Evolutionary conservation across 768 basidiomycete genomes (phyloP), one percentile per base, ranked within the genome.

Genomic region (Dendrothele bispora): DNA sequence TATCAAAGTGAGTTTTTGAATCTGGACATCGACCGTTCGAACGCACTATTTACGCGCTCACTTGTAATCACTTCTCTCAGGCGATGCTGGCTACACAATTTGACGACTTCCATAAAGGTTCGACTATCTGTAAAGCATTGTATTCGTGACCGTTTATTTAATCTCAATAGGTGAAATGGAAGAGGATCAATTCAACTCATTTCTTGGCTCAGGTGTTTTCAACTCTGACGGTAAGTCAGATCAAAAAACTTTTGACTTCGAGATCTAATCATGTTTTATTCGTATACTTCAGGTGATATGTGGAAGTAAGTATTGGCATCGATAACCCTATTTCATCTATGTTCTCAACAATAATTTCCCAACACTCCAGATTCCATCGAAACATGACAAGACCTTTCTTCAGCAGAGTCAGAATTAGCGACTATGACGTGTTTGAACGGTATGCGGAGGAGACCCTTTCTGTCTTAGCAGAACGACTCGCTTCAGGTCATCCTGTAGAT

Each of bases 311-410:
- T 35, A 65, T 52, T 20, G n/a, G n/a, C n/a, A n/a, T n/a, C n/a
- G n/a, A n/a, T n/a, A n/a, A n/a, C n/a, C n/a, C n/a, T 34, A 34
- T 6, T 20, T n/a, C 8, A 15, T 8, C 41, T 15, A 25, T 11
- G 1, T 4, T 8, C n/a, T 30, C n/a, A 4, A 34, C 7, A 21
- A 32, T 17, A 26, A 17, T 29, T n/a, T 28, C 14, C 21, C 1
- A 15, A 14, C 6, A 34, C 6, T 21, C 0, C 43, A 80, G 79
- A 54, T 79, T 82, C 59, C 81, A 83, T 52, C 77, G 82, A 12
- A 57, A 70, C 0, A 80, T 83, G 66, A 77, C 79, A 0, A 74
- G 83, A 2, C 83, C 83, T 0, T 84, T 82, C 68, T 83, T 84
- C 63, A 70, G 50, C 53, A 72, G 67, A 44, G 77, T 80, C 17